Base-by-base conservation (phyloP, 192 early-diverging fungal genomes). In the Rhizoclosmatium sp. region DNA sequence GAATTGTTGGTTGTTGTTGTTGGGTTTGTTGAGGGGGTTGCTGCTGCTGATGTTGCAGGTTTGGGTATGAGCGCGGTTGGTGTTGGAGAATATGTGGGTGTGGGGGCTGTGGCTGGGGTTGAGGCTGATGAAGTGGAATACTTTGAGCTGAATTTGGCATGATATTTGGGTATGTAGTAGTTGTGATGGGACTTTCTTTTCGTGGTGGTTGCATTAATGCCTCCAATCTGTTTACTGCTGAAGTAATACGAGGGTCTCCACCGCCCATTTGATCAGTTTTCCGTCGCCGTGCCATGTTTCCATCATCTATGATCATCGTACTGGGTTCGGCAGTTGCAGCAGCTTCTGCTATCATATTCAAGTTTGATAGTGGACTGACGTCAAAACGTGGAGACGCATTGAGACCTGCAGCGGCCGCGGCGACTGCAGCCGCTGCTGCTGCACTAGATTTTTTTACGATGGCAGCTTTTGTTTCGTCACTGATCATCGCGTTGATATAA, bases 381-480 rank as follows among this genome's bases (percentile, higher is more conserved):
- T 46, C 47, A 21, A 46, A 47, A 23, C 40, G 19, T 21, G 42
- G 67, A 41, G 67, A 46, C 31, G 67, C n/a, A 21, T 23, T 65
- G 23, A 65, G 21, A n/a, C 14, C 59, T 7, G 12, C 48, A 19
- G 58, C 12, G n/a, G 44, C 73, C 7, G 10, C 23, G 44, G 42
- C 59, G 16, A 14, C 48, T n/a, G 58, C 12, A 12, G 44, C 73
- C 7, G 10, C 23, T 9, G 31, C 45, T 7, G 59, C 59, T 19
- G 59, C 73, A 21, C 51, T 40, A 21, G 73, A 31, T 64, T 75
- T 75, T 39, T 64, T 75, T 2, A 75, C 59, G 14, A 75, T 75
- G n/a, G 73, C 73, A 5, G 73, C 73, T 31, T 75, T 75, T 5
- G 73, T 75, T 64, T 75, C 73, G 60, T 75, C 73, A 12, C 46